Base-by-base conservation (phyloP, 176 grass and related monocot genomes). In the Coix lacrymajobi region DNA sequence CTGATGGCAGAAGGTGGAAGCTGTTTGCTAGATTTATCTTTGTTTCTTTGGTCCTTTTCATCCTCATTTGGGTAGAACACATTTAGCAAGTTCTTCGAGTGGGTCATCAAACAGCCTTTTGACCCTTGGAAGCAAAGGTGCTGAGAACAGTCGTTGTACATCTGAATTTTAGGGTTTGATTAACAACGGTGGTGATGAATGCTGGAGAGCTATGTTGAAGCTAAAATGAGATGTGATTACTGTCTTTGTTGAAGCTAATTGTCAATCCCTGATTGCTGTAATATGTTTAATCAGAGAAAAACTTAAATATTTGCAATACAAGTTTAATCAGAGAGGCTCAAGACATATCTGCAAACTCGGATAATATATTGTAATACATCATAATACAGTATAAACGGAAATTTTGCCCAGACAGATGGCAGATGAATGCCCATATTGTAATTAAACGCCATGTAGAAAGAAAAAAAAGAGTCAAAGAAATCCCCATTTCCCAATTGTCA, bases 401-500 rank as follows among this genome's bases (percentile, higher is more conserved):
- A 52, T 52, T 52, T 52, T 52, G 49, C 17, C 49, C 49, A 52
- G 49, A 20, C 49, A 52, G 17, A 52, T 17, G 17, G 16, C 49
- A 52, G 49, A 52, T 45, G 43, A 45, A 45, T 40, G 38, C 11
- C 38, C 38, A 40, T 40, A 40, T 40, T 45, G 15, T 45, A 45
- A 45, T 45, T 13, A 45, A 45, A 45, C 43, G 3, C 4, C 43
- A 45, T 15, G 43, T 45, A 13, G 43, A 45, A 45, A 45, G 13
- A 4, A 15, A 45, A 44, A 8, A 14, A 36, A n/a, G n/a, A n/a
- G 12, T 7, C 0, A 0, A 76, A 63, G 14, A 32, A 82, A 73
- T 44, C 36, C 29, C 19, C 30, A 2, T 57, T 36, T 73, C 72
- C 78, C 32, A 57, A 8, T 63, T 28, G 82, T 88, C 87, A 90